Base-by-base conservation (phyloP, 805 yeast species). In the Saturnispora saitoi region DNA sequence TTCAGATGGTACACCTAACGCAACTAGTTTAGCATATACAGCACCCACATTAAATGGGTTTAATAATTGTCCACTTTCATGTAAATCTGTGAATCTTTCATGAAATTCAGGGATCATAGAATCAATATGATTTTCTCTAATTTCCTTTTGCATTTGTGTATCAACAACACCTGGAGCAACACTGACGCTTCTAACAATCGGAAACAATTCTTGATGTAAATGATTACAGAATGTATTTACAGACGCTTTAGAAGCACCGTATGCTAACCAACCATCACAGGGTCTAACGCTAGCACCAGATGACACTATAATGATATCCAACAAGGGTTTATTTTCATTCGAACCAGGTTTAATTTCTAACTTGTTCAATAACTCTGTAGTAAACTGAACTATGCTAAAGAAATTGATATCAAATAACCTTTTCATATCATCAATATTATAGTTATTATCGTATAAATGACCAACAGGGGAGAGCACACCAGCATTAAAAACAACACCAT, bases 141-240 rank as follows among this genome's bases (percentile, higher is more conserved):
- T 89, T 48, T 79, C 82, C 7, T 55, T 62, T 67, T 93, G 98
- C 98, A 93, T 91, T 19, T 70, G 70, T 1, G 99, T 91, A 61
- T 87, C 87, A 2, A 93, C 97, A 1, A 88, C 95, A 4, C 99
- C 98, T 0, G 98, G 98, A 0, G 96, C 96, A 22, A 93, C 73
- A 0, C 96, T 72, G 10, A 89, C 67, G 3, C 83, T 70, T 32
- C 68, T 64, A n/a, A 88, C 66, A 2, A 39, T n/a, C 0, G 68
- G 71, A 1, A 72, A 68, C 60, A 85, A 89, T 58, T 89, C 96
- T 5, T 67, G 70, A 1, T 86, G 83, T 14, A 91, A 62, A 12
- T 86, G 78, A 42, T 68, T 60, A 6, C 86, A 80, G 46, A 88
- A 74, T 57, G 83, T 89, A 63, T 91, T 89, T 45, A 91, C 61